Percentiles rank a stretch among this genome's conserved stretches.
phyloP scores from a whole-genome alignment of 2,329 filamentous ascomycete species.

The Raffaelea arxii region DNA sequence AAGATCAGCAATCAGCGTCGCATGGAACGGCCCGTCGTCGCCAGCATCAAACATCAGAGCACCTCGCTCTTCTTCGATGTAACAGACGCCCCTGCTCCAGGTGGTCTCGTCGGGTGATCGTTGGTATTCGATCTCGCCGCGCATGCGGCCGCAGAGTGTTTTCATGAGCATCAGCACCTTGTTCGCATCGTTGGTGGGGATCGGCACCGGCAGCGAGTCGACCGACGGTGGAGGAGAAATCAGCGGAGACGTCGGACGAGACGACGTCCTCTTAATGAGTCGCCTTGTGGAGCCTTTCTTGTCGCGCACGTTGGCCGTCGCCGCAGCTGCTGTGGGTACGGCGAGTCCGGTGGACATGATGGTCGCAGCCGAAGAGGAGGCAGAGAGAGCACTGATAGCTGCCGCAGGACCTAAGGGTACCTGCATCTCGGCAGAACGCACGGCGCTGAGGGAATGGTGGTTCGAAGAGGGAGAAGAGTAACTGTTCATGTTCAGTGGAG shows the following conservation, averaged over 20 bases:
- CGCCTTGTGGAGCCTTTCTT: slow-evolving; percentile 35
- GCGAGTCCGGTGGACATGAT: neutral
- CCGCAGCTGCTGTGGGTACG: neutral
- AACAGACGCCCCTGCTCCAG: slow-evolving; percentile 65
- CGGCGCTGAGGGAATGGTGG: too few relatives aligned
- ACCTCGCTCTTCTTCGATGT: slow-evolving; percentile 67
- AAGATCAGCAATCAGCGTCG: slow-evolving; percentile 61
- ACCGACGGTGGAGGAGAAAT: slow-evolving; percentile 45
- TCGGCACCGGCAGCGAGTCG: slow-evolving; percentile 49
- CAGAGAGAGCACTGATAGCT: neutral
- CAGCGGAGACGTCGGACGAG: slow-evolving; percentile 49
- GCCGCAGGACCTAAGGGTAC: too few relatives aligned
- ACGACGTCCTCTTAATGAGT: slow-evolving; percentile 44
- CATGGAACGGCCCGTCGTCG: slow-evolving; percentile 53
- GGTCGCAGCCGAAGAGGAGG: slow-evolving; percentile 9
- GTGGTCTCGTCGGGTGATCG: slow-evolving; percentile 45
- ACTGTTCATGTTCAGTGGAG: too few relatives aligned
- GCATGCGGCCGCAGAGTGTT: slow-evolving; percentile 68
- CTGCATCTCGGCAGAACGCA: too few relatives aligned
- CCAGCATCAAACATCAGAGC: slow-evolving; percentile 66
- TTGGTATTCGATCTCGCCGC: slow-evolving; percentile 66
- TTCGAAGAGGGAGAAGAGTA: slow-evolving; percentile 31
- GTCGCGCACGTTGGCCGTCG: slow-evolving; percentile 17
- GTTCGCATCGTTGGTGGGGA: slow-evolving; percentile 58
- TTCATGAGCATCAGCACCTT: slow-evolving; percentile 70